Evolutionary conservation across 495 filamentous ascomycete genomes (phyloP).

Genomic region (Cercophora sp.): DNA sequence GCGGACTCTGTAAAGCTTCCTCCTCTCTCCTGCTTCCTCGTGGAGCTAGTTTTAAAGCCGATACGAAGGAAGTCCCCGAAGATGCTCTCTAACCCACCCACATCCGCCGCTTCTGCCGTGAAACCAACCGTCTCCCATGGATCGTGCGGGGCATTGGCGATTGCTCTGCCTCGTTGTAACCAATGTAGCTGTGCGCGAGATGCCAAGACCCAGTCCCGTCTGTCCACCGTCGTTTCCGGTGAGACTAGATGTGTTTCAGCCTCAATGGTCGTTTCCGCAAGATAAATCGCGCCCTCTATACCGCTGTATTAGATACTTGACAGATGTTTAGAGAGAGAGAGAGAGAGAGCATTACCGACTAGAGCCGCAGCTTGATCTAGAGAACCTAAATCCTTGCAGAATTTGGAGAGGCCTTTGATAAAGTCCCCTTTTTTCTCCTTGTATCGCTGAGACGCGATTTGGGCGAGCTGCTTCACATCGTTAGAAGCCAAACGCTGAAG

Average conservation of each 20-base stretch:
- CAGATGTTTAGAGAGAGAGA: not conserved
- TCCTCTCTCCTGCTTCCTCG: not conserved
- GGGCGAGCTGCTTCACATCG: not conserved
- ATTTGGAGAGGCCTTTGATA: not conserved
- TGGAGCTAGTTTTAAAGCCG: not conserved
- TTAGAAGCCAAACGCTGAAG: not conserved
- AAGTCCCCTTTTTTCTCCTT: not conserved
- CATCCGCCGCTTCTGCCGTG: not conserved
- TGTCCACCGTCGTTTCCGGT: not conserved
- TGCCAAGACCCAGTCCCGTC: not conserved
- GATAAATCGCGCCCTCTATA: not conserved
- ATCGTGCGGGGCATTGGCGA: not conserved
- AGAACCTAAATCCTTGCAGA: not conserved
- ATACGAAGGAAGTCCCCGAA: not conserved
- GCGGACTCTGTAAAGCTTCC: not conserved
- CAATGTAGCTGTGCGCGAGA: not conserved
- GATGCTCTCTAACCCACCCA: not conserved
- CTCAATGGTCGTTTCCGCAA: not conserved
- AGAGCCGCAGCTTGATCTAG: not conserved
- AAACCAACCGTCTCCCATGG: no score
- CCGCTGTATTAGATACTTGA: not conserved
- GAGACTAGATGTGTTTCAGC: not conserved
- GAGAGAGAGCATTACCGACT: not conserved
- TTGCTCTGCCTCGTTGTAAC: not conserved
- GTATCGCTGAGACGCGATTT: not conserved